These are phyloP conservation scores for Ceriops zippeliana DNA, from an alignment of 345 rosid genomes.

Conservation along the genomic window DNA sequence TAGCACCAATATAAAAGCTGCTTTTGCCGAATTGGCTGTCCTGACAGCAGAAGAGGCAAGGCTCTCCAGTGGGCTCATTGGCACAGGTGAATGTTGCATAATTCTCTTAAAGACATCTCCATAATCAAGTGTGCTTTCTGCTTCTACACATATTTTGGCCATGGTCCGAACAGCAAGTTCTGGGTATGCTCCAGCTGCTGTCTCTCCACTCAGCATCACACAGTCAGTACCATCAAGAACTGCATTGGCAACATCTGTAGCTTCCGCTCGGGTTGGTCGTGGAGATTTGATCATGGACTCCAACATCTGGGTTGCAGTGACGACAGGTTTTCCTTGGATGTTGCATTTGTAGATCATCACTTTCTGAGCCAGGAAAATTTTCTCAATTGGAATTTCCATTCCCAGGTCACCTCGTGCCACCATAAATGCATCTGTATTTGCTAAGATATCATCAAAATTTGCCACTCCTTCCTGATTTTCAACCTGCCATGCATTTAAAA, in stretches of 20 bases:
- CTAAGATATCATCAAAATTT: slow-evolving; percentile 84
- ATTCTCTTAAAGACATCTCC: slow-evolving; percentile 81
- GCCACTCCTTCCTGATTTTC: slow-evolving; percentile 99
- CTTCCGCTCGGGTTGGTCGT: slow-evolving; percentile 96
- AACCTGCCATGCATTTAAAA: slow-evolving; percentile 40
- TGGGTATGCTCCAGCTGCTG: slow-evolving; percentile 98
- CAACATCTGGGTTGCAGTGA: slow-evolving; percentile 57
- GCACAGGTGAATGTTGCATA: slow-evolving; percentile 80
- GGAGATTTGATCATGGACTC: slow-evolving; percentile 99
- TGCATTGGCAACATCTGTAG: slow-evolving; percentile 96
- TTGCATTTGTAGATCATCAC: slow-evolving; percentile 99
- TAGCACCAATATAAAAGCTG: slow-evolving; percentile 74
- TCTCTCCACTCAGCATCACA: slow-evolving; percentile 96
- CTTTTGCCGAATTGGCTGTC: slow-evolving; percentile 82
- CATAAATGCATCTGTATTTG: slow-evolving; percentile 93
- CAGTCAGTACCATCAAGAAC: slow-evolving; percentile 94
- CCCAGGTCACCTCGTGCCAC: slow-evolving; percentile 98
- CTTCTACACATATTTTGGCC: slow-evolving; percentile 91
- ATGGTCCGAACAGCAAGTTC: slow-evolving; percentile 84
- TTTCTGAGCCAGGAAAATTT: slow-evolving; percentile 94
- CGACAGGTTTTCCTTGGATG: slow-evolving; percentile 91
- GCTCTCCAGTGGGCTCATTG: slow-evolving; percentile 94
- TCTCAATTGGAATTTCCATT: slow-evolving; percentile 97
- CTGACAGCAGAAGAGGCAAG: slow-evolving; percentile 90
- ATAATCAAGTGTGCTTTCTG: slow-evolving; percentile 84